These are phyloP conservation scores for Ustilago loliicola DNA, from an alignment of 1,284 basidiomycete genomes.

Conservation along the genomic window DNA sequence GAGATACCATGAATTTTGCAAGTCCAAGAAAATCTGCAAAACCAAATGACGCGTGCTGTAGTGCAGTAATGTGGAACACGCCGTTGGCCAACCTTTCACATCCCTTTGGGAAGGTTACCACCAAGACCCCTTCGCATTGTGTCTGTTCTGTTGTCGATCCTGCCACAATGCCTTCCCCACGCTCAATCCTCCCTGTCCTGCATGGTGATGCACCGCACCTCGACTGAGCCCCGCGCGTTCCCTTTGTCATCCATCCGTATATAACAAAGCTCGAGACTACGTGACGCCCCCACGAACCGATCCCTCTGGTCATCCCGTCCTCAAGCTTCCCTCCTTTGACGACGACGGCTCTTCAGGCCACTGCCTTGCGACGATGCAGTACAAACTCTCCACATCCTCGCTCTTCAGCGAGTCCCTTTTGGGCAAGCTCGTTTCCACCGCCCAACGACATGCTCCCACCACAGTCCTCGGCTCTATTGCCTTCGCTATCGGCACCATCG, in stretches of 20 bases:
- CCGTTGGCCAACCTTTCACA: constrained; percentile 17
- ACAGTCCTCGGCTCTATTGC: constrained; percentile 15
- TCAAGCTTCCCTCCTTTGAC: neutral
- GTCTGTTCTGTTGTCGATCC: too few relatives aligned
- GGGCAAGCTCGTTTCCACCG: constrained; percentile 17
- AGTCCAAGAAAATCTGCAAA: too few relatives aligned
- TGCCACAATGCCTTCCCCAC: neutral
- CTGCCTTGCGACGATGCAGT: constrained; percentile 16
- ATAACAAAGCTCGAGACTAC: neutral
- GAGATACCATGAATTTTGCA: too few relatives aligned
- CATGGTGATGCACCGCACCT: neutral
- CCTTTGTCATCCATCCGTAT: neutral
- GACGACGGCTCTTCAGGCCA: neutral
- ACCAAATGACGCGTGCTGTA: too few relatives aligned
- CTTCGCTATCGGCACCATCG: constrained; percentile 5
- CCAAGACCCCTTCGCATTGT: neutral
- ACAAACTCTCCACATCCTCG: constrained; percentile 27
- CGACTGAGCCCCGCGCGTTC: neutral
- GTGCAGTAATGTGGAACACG: neutral
- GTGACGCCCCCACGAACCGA: neutral
- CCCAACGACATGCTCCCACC: constrained; percentile 21
- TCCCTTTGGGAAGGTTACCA: constrained; percentile 15
- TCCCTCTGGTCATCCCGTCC: neutral
- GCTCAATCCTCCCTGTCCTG: neutral
- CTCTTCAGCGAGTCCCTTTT: constrained; percentile 30